Percentiles rank a stretch among this genome's conserved stretches.
These are phyloP conservation scores for Debaryomyces coudertii DNA, from an alignment of 1,139 yeast genomes.

Conservation along the genomic window DNA sequence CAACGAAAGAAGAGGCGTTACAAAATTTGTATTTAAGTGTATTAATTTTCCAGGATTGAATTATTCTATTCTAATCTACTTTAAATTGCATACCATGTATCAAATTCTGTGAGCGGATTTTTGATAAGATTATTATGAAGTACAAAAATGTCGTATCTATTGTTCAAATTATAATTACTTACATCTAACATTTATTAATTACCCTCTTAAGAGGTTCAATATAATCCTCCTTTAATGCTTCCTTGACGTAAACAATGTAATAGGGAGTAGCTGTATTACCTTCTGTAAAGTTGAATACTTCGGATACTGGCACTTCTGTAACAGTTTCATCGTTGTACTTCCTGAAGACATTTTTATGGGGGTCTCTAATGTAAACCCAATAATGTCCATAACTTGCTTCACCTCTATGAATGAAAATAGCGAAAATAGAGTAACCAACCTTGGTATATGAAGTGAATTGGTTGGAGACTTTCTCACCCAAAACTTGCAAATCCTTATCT, in stretches of 20 bases:
- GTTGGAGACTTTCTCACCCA: conserved; percentile 51
- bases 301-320: conserved; percentile 72
- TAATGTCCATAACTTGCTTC: conserved; percentile 97
- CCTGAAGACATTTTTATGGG: conserved; percentile 66
- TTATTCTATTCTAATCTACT: neutral
- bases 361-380: conserved; percentile 90
- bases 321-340: conserved; percentile 93
- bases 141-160: conserved; percentile 7
- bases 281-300: conserved; percentile 73
- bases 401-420: conserved; percentile 93
- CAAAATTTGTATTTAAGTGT: neutral
- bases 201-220: conserved; percentile 70
- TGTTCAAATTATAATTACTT: neutral
- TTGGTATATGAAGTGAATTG: conserved; percentile 65
- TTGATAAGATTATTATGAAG: conserved; percentile 1
- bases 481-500: conserved; percentile 37
- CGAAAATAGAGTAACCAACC: conserved; percentile 81
- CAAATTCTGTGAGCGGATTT: neutral
- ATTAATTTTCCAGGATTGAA: neutral
- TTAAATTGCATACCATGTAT: neutral
- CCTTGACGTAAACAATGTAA: conserved; percentile 80
- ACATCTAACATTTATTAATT: conserved; percentile 14
- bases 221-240: conserved; percentile 57
- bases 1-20: neutral
- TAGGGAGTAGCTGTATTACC: conserved; percentile 92